Percentiles rank a stretch among this genome's conserved stretches.
Evolutionary conservation across 495 filamentous ascomycete species (phyloP).

Genomic region (Echria macrotheca): DNA sequence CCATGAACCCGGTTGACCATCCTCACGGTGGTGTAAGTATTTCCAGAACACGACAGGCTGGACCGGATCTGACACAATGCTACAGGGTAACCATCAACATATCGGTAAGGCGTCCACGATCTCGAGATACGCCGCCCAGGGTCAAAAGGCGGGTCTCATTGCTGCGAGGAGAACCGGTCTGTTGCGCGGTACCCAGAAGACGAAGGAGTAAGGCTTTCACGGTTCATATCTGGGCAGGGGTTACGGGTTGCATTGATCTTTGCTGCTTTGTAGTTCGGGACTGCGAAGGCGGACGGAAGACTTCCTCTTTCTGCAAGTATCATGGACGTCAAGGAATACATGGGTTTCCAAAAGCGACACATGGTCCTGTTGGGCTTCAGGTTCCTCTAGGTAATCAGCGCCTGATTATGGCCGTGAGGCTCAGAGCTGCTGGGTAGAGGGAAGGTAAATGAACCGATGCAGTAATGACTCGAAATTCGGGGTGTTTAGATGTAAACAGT

Average conservation of each 20-base stretch:
- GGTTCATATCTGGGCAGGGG: slow-evolving; percentile 50
- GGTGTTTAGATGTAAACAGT: no score
- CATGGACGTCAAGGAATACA: slow-evolving; percentile 32
- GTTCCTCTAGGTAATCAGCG: not conserved
- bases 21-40: slow-evolving; percentile 79
- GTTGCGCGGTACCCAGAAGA: slow-evolving; percentile 98
- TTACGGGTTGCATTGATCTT: slow-evolving; percentile 51
- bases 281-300: slow-evolving; percentile 35
- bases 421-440: no score
- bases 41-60: not conserved
- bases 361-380: not conserved
- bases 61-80: slow-evolving; percentile 29
- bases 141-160: slow-evolving; percentile 99
- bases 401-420: not conserved
- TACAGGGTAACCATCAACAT: slow-evolving; percentile 98
- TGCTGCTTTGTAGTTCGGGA: slow-evolving; percentile 50
- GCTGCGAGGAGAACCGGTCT: slow-evolving; percentile 98
- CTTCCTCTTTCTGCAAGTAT: slow-evolving; percentile 29
- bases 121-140: slow-evolving; percentile 90
- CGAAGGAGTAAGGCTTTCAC: slow-evolving; percentile 75
- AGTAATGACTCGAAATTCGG: no score
- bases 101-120: slow-evolving; percentile 99
- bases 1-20: slow-evolving; percentile 99
- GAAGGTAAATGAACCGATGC: no score
- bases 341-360: slow-evolving; percentile 33